Evolutionary conservation across 495 filamentous ascomycete genomes (phyloP), one percentile per base, ranked within the genome.

Genomic region (Penicillium riverlandense): DNA sequence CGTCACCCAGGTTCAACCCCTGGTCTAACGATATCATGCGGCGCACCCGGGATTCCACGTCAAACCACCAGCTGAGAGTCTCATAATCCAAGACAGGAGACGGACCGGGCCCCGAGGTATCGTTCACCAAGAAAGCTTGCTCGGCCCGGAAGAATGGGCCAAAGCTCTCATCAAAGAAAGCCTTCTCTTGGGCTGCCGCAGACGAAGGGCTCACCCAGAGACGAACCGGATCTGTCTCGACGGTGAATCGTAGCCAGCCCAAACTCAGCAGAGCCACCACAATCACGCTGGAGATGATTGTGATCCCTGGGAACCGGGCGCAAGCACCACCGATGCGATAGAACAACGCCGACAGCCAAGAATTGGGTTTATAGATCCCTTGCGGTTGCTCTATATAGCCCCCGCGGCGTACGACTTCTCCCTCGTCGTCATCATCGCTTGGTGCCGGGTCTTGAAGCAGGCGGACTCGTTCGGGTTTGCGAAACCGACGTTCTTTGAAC

Each of bases 191-290:
- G 0, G 92, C 91, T 11, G 94, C 90, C 35, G 80, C 80, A 2
- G 91, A 96, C 10, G 85, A 84, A 9, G 92, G 94, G 53, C 89
- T 90, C 11, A 98, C 94, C 92, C 92, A 98, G 36, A 98, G 63
- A 29, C 86, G 80, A 9, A 92, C 94, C 1, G 92, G 92, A 45
- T 96, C 84, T 13, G 75, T 86, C 59, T 97, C 94, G 43, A 98
- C 73, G 2, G 81, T 71, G 52, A 97, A 97, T 35, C 78, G 79
- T 29, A 90, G 62, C 88, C 89, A 95, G 11, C 92, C 92, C 30
- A 89, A 50, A 54, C 89, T 95, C 45, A 98, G 65, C 4, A 95
- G 48, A 3, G 69, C 69, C 10, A 95, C 86, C 14, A 89, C 61
- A 33, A 90, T 12, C 11, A 94, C 48, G 49, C 84, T 88, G 28